phyloP scores from a whole-genome alignment of 441 rosid species.

The Sinapis alba region DNA sequence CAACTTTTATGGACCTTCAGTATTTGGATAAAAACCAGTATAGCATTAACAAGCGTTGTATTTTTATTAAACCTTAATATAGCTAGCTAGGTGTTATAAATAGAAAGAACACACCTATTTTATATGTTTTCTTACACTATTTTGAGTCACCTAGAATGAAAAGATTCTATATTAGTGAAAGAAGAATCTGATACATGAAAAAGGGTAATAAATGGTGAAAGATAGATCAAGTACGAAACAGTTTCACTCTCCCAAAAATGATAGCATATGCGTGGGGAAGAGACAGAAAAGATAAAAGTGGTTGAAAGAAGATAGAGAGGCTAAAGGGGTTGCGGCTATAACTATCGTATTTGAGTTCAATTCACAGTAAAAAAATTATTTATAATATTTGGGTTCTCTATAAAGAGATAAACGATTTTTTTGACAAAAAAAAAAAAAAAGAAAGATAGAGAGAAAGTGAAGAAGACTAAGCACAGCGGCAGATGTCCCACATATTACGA shows the following conservation, averaged over 20 bases:
- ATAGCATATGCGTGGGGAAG: slow-evolving; percentile 39
- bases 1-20: neutral
- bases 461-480: slow-evolving; percentile 36
- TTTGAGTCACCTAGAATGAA: slow-evolving; percentile 34
- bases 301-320: slow-evolving; percentile 32
- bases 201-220: slow-evolving; percentile 26
- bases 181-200: slow-evolving; percentile 26
- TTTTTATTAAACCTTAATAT: slow-evolving; percentile 19
- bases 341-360: too few relatives aligned
- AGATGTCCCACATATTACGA: slow-evolving; percentile 39
- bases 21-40: slow-evolving; percentile 20
- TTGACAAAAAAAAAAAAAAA: too few relatives aligned
- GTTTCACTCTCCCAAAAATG: slow-evolving; percentile 38
- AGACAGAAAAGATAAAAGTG: slow-evolving; percentile 30
- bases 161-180: slow-evolving; percentile 35
- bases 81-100: slow-evolving; percentile 35
- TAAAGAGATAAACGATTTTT: too few relatives aligned
- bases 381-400: too few relatives aligned
- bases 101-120: slow-evolving; percentile 32
- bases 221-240: slow-evolving; percentile 26
- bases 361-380: too few relatives aligned
- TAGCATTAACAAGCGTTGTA: slow-evolving; percentile 8
- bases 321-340: too few relatives aligned
- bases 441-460: slow-evolving; percentile 11
- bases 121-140: neutral